phyloP scores from a whole-genome alignment of 345 rosid genomes.

The Syzygium aromaticum region DNA sequence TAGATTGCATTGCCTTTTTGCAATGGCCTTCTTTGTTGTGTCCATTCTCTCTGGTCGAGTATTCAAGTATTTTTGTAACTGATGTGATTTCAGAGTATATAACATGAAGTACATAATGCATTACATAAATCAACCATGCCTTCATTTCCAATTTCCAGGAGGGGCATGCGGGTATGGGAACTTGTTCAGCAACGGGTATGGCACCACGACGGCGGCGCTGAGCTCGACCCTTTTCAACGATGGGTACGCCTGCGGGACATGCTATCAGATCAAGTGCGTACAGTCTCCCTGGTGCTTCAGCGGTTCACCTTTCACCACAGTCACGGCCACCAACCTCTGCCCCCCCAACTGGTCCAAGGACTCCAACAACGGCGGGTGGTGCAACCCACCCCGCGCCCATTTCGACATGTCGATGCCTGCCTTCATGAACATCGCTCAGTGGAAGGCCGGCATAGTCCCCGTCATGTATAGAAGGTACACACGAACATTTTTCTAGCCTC shows the following conservation, averaged over 20 bases:
- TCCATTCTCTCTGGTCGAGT: not conserved
- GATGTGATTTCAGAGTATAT: not conserved
- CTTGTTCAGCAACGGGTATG: constrained; percentile 49
- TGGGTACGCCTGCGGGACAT: constrained; percentile 74
- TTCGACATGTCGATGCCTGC: constrained; percentile 86
- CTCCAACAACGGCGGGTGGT: constrained; percentile 78
- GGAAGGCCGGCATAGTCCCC: constrained; percentile 84
- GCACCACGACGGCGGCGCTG: constrained; percentile 53
- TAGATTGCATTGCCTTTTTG: not conserved
- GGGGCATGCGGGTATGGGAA: constrained; percentile 92
- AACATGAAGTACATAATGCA: not conserved
- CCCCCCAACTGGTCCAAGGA: constrained; percentile 65
- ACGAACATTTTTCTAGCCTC: not conserved
- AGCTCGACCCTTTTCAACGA: constrained; percentile 62
- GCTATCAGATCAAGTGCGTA: constrained; percentile 58
- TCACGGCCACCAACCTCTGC: constrained; percentile 77
- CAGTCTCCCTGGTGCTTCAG: constrained; percentile 41
- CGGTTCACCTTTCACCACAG: constrained; percentile 27
- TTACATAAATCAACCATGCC: not conserved
- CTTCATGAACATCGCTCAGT: constrained; percentile 68
- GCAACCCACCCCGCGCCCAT: constrained; percentile 79
- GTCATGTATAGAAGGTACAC: constrained; percentile 58
- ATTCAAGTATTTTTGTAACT: not conserved
- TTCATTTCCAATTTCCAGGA: constrained; percentile 21
- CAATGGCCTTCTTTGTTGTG: not conserved